Evolutionary conservation across 2,329 filamentous ascomycete genomes (phyloP), one percentile per base, ranked within the genome.

Genomic region (Cryphonectria carpinicola): DNA sequence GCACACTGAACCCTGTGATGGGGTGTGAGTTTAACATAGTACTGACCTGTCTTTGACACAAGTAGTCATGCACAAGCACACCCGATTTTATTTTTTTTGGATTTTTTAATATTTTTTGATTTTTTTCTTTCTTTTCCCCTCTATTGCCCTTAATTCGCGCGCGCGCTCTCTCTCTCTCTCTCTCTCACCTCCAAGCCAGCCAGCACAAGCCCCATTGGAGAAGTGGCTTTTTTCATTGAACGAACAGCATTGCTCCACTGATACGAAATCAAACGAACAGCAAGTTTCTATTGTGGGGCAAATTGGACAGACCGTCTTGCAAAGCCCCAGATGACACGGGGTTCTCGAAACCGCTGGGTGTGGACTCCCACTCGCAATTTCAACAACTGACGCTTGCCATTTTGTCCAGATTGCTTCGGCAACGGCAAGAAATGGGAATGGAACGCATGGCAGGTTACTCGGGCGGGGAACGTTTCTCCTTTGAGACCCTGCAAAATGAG

Each of bases 401-500:
- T 61, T 68, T 68, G 65, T 66, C 65, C 66, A 72, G 52, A 72
- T 68, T 70, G 68, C 68, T 68, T 71, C 65, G 56, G 69, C 71
- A 66, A 72, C 66, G 65, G 65, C 65, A 62, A 61, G 41, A 17
- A 49, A 65, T 69, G 39, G 35, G 60, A 35, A 60, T 67, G 65
- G 68, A 68, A 68, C 68, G 43, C 46, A 28, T 56, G 64, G 56
- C 37, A 61, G 39, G 41, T 58, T 43, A 41, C 37, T 19, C 68
- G 43, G 22, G 52, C 54, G 67, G 66, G 39, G 56, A 49, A 49
- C 39, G 37, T 63, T 70, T 49, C 58, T 66, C 67, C 65, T 71
- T 56, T 17, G 39, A 65, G 49, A 25, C 5, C 22, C 64, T 66
- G 35, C 28, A 43, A 52, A 22, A 52, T 37, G 56, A 52, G 22